Base-by-base conservation (phyloP, 306 rosid species). In the Ceratonia siliqua region DNA sequence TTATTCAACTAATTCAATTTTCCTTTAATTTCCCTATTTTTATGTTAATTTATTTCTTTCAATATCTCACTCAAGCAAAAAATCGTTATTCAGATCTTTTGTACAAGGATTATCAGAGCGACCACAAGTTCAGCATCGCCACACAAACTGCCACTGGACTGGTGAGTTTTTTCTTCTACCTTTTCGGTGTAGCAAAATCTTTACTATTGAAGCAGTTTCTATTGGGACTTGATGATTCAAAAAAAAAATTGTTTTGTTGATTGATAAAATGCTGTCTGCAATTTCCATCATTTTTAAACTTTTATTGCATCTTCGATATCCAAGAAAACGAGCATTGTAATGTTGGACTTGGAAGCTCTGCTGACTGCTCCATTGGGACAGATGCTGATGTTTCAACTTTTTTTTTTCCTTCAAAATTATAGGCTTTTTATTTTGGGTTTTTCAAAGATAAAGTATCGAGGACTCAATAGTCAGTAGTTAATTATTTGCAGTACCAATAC, bases 61-160 rank as follows among this genome's bases (percentile, higher is more conserved):
- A 55, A 59, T 24, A 12, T 64, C 7, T 70, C 24, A 41, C 50
- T 21, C 2, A 3, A 24, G 12, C 6, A 5, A 43, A 11, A 21
- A 28, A 13, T 74, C 15, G 56, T 24, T 30, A 38, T 50, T 6
- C 82, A 93, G 97, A 94, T 87, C 94, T 94, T 87, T 84, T 94
- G 24, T 88, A 87, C 88, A 91, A 83, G 82, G 98, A 91, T 85
- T 94, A 91, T 77, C 98, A 91, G 85, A 83, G 82, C 70, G 98
- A 94, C 82, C 97, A 94, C 89, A 94, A 91, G 85, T 88, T 94
- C 85, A 84, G 96, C 64, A 68, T 94, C 85, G 88, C 95, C 53
- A 91, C 97, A 52, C 78, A 81, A 72, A 87, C 98, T 43, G 54
- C 88, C 46, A 6, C 76, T 49, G 98, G 97, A 80, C 77, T 94